These are phyloP conservation scores for Capronia coronata DNA, from an alignment of 2,329 filamentous ascomycete species.

Conservation along the genomic window DNA sequence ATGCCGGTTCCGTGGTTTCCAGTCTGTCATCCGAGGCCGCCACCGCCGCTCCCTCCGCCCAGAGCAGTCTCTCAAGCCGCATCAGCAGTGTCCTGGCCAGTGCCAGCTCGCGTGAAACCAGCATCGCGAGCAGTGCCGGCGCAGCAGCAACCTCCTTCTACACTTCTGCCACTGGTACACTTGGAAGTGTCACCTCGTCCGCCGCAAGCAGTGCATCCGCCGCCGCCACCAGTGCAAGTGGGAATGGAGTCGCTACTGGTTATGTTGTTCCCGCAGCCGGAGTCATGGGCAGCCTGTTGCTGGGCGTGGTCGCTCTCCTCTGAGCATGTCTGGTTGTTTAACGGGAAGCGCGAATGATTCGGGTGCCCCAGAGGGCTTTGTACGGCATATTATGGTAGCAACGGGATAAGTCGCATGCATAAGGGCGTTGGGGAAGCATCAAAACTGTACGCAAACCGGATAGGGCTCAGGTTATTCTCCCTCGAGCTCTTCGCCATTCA, in stretches of 20 bases:
- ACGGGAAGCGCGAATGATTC: no score
- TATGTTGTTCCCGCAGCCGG: constrained; percentile 15
- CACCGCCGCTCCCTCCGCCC: constrained; percentile 11
- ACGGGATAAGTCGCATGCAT: background rate
- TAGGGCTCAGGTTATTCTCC: background rate
- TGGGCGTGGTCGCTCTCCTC: constrained; percentile 18
- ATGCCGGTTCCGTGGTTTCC: constrained; percentile 10
- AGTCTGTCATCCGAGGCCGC: constrained; percentile 18
- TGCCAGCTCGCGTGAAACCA: constrained; percentile 9
- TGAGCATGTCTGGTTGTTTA: constrained; percentile 6
- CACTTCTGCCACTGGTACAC: constrained; percentile 9
- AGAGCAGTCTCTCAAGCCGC: constrained; percentile 18
- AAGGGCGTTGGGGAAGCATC: background rate
- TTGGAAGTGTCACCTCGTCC: constrained; percentile 4
- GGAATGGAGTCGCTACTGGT: constrained; percentile 11
- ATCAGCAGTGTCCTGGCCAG: constrained; percentile 19
- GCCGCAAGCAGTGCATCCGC: constrained; percentile 8
- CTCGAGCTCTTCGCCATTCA: background rate
- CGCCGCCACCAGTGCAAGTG: constrained; percentile 8
- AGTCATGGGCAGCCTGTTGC: constrained; percentile 17
- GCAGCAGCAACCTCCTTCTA: constrained; percentile 11
- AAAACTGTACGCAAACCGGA: background rate
- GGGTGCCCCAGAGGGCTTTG: no score
- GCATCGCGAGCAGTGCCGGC: constrained; percentile 9
- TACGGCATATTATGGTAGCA: background rate